Percentiles rank a stretch among this genome's conserved stretches.
phyloP scores from a whole-genome alignment of 176 grass and related monocot genomes.

The Ensete ventricosum region DNA sequence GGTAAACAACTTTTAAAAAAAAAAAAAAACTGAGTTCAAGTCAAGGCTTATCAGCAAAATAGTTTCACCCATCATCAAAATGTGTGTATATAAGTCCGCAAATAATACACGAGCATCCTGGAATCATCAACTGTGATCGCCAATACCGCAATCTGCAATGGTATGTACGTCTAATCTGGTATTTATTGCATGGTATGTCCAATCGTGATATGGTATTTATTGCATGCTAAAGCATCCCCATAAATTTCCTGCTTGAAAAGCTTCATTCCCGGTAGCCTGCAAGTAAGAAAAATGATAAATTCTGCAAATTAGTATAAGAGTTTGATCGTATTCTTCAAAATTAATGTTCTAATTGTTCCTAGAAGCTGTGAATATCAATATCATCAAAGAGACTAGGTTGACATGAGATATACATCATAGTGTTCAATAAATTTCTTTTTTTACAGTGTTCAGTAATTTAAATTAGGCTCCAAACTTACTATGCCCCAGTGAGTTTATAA shows the following conservation, averaged over 20 bases:
- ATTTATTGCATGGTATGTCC: no score
- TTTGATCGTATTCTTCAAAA: not conserved
- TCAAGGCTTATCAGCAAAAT: no score
- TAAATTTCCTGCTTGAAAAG: constrained; percentile 65
- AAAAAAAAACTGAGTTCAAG: no score
- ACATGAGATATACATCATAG: no score
- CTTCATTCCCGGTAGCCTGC: constrained; percentile 72
- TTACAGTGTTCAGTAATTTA: no score
- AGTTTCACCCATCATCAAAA: no score
- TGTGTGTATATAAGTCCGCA: not conserved
- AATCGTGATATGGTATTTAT: constrained; percentile 37
- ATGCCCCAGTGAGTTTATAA: no score
- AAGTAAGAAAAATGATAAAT: constrained; percentile 9
- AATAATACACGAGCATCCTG: constrained; percentile 27
- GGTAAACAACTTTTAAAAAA: no score
- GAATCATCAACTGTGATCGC: constrained; percentile 61
- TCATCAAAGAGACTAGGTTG: no score
- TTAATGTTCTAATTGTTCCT: not conserved
- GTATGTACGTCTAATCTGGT: constrained; percentile 67
- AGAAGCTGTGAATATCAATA: no score
- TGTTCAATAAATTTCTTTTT: no score
- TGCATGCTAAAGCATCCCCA: constrained; percentile 50
- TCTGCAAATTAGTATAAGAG: constrained; percentile 14
- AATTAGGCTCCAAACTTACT: no score
- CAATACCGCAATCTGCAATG: constrained; percentile 70